These are phyloP conservation scores for Fusarium robinianum DNA, from an alignment of 2,329 filamentous ascomycete species.

Conservation along the genomic window DNA sequence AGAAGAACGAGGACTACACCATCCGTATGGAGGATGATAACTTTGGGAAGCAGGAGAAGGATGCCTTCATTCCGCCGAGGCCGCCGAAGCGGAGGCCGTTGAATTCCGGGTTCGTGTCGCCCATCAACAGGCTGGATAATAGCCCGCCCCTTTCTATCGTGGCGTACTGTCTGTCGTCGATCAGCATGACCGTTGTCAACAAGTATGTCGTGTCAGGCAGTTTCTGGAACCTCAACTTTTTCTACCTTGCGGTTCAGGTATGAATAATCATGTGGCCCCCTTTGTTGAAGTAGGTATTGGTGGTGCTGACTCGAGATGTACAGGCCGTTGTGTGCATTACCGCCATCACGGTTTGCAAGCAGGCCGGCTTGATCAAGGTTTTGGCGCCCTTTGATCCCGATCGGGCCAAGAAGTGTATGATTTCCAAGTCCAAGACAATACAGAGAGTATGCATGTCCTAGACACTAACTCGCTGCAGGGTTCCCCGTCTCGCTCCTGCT, in stretches of 20 bases:
- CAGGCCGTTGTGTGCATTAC: constrained; percentile 88
- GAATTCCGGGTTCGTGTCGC: constrained; percentile 17
- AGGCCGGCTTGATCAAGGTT: constrained; percentile 79
- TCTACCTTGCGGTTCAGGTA: constrained; percentile 92
- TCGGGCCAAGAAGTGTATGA: constrained; percentile 89
- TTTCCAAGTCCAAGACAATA: background rate
- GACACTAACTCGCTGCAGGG: constrained; percentile 60
- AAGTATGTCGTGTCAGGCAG: constrained; percentile 95
- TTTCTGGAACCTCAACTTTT: constrained; percentile 95
- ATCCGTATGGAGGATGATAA: constrained; percentile 70
- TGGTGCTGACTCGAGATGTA: too few relatives aligned
- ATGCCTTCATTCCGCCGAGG: constrained; percentile 53
- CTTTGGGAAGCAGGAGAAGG: constrained; percentile 54
- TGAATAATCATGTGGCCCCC: too few relatives aligned
- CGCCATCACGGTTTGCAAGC: constrained; percentile 83
- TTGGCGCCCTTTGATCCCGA: constrained; percentile 80
- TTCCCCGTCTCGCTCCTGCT: constrained; percentile 95
- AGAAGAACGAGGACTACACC: constrained; percentile 83
- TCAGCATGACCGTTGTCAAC: constrained; percentile 99
- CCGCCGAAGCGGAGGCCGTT: constrained; percentile 24
- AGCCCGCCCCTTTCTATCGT: constrained; percentile 81
- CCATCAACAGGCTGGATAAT: constrained; percentile 61
- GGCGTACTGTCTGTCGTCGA: constrained; percentile 93
- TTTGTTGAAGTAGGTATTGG: too few relatives aligned
- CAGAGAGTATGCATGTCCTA: background rate